These are phyloP conservation scores for Ogataea chonburiensis DNA, from an alignment of 805 yeast species.

Conservation along the genomic window DNA sequence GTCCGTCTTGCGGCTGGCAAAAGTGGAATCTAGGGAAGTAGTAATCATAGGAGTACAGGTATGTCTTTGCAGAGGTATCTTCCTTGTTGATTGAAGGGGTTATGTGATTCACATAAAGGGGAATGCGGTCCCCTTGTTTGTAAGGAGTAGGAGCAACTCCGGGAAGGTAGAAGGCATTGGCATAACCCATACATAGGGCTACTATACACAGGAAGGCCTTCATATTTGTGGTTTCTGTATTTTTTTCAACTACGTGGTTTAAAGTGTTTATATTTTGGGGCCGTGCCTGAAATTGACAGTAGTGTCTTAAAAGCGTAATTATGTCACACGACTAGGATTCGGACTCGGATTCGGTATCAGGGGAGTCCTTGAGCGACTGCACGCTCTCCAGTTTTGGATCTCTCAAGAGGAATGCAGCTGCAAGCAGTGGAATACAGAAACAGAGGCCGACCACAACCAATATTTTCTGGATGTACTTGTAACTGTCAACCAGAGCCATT, in stretches of 20 bases:
- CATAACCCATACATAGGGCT: conserved; percentile 15
- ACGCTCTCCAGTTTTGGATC: conserved; percentile 34
- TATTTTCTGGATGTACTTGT: conserved; percentile 57
- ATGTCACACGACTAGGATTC: too few species aligned
- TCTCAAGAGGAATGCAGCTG: conserved; percentile 48
- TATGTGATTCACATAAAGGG: conserved; percentile 83
- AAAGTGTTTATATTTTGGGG: conserved; percentile 1
- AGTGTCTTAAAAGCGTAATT: too few species aligned
- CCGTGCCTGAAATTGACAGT: conserved; percentile 3
- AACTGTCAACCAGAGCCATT: conserved; percentile 53
- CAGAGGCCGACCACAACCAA: conserved; percentile 55
- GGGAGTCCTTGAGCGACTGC: conserved; percentile 21
- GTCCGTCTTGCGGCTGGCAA: conserved; percentile 71
- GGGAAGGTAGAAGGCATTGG: conserved; percentile 78
- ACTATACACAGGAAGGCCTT: conserved; percentile 7
- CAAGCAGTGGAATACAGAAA: conserved; percentile 53
- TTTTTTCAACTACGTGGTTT: conserved; percentile 13
- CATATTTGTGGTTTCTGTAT: conserved; percentile 4
- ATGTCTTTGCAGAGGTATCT: conserved; percentile 47
- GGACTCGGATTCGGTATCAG: conserved; percentile 1
- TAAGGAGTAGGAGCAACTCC: conserved; percentile 96
- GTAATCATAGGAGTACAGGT: conserved; percentile 74
- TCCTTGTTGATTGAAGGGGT: conserved; percentile 65
- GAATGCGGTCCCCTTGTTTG: conserved; percentile 65
- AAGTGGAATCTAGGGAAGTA: conserved; percentile 82